Conservation (phyloP, 2,329 filamentous ascomycete genomes). For the Ophiostoma pallidulum region DNA sequence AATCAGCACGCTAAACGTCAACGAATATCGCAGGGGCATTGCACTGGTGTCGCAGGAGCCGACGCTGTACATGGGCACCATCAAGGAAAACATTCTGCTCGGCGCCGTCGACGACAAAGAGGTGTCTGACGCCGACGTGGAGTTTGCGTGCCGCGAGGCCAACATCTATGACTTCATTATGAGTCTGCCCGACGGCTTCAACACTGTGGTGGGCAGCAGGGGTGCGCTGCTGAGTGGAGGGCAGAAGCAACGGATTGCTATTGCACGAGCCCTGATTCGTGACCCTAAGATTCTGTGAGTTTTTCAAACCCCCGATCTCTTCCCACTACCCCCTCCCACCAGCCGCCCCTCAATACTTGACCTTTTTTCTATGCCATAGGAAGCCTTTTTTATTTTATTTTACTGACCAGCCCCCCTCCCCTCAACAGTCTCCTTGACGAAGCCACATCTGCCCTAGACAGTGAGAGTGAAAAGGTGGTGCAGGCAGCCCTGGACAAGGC, state of each 20-base stretch:
- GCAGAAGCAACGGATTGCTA: slow-evolving; percentile 90
- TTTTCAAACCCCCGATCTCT: no score
- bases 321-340: no score
- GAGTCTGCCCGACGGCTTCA: slow-evolving; percentile 72
- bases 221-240: slow-evolving; percentile 79
- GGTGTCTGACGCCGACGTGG: slow-evolving; percentile 61
- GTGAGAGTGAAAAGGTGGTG: slow-evolving; percentile 68
- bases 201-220: slow-evolving; percentile 78
- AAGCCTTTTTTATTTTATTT: not conserved
- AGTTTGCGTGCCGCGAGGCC: slow-evolving; percentile 75
- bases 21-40: slow-evolving; percentile 73
- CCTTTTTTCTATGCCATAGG: no score
- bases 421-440: slow-evolving; percentile 59
- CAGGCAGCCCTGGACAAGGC: slow-evolving; percentile 74
- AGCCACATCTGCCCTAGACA: slow-evolving; percentile 69
- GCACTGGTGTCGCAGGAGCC: slow-evolving; percentile 91
- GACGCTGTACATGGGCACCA: slow-evolving; percentile 85
- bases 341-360: no score
- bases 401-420: no score
- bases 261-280: slow-evolving; percentile 83
- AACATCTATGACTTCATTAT: slow-evolving; percentile 91
- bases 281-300: slow-evolving; percentile 66
- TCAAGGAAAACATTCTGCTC: slow-evolving; percentile 82
- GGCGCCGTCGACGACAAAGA: slow-evolving; percentile 54
- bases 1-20: slow-evolving; percentile 71